A percentile compares a stretch with the other conserved stretches of the same genome.
Conservation (phyloP, 768 basidiomycete species). For the Russula sp. region DNA sequence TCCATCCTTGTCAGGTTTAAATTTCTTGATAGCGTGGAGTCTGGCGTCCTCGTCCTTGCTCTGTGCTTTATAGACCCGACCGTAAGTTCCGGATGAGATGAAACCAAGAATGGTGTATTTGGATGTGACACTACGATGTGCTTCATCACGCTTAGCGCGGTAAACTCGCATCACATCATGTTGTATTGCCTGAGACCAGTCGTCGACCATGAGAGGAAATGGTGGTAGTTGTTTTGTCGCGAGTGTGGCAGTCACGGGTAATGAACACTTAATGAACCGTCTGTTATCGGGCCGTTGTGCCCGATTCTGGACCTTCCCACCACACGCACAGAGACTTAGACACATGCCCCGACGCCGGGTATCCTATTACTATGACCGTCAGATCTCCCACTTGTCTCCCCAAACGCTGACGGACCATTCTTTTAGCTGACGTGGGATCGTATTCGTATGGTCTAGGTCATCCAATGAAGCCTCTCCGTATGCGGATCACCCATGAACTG, state of each 20-base stretch:
- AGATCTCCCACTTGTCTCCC: constrained; percentile 16
- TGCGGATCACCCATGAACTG: constrained; percentile 89
- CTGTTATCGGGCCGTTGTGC: no score
- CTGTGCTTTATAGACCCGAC: constrained; percentile 96
- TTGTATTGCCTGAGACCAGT: constrained; percentile 18
- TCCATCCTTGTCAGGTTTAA: constrained; percentile 99
- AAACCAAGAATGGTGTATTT: constrained; percentile 94
- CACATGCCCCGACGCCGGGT: constrained; percentile 67
- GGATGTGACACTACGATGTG: constrained; percentile 58
- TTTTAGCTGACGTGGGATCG: constrained; percentile 58
- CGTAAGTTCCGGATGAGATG: constrained; percentile 97
- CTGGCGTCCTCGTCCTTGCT: constrained; percentile 60
- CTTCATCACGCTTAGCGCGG: constrained; percentile 66
- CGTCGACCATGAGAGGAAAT: constrained; percentile 19
- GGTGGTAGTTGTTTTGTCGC: neutral
- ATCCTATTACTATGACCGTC: constrained; percentile 75
- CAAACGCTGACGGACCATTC: neutral
- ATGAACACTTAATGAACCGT: no score
- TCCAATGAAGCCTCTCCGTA: constrained; percentile 95
- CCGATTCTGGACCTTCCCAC: neutral
- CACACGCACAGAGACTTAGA: neutral
- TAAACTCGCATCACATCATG: constrained; percentile 83
- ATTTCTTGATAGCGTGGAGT: constrained; percentile 97
- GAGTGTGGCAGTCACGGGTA: no score
- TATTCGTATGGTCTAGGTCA: constrained; percentile 85